Evolutionary conservation across 176 grass and related monocot genomes (phyloP).

Genomic region (Lolium multiflorum): DNA sequence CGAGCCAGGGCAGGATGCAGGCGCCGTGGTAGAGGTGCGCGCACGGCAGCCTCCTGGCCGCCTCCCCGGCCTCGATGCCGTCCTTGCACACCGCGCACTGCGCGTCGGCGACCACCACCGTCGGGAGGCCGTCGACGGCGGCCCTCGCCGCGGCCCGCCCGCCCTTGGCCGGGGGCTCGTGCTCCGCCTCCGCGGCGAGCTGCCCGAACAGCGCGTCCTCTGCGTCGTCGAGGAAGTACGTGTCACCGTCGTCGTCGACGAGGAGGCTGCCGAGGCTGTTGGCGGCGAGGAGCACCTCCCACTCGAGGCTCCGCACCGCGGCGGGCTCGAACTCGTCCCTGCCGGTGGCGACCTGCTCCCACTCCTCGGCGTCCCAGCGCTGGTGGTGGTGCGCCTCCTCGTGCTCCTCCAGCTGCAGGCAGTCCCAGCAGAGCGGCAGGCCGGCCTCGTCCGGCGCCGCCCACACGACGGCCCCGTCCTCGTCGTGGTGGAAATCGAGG

Average conservation of each 20-base stretch:
- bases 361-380: constrained; percentile 51
- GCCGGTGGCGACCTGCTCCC: constrained; percentile 52
- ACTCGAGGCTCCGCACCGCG: constrained; percentile 57
- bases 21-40: constrained; percentile 74
- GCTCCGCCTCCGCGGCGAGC: constrained; percentile 44
- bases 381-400: constrained; percentile 33
- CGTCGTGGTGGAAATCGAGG: constrained; percentile 42
- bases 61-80: constrained; percentile 54
- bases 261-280: constrained; percentile 56
- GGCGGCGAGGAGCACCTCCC: constrained; percentile 80
- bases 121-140: constrained; percentile 70
- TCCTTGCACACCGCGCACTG: constrained; percentile 92
- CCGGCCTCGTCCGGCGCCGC: constrained; percentile 31
- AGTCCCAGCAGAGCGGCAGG: constrained; percentile 61
- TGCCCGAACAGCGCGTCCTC: constrained; percentile 77
- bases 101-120: constrained; percentile 47
- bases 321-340: constrained; percentile 26
- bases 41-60: constrained; percentile 68
- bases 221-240: constrained; percentile 63
- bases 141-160: constrained; percentile 59
- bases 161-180: constrained; percentile 60
- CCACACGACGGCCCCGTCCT: constrained; percentile 27
- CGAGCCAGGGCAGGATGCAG: constrained; percentile 84
- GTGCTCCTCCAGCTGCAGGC: constrained; percentile 69
- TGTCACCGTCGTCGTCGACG: constrained; percentile 51